Base-by-base conservation (phyloP, 2,329 filamentous ascomycete genomes). In the Apiospora saccharicola region DNA sequence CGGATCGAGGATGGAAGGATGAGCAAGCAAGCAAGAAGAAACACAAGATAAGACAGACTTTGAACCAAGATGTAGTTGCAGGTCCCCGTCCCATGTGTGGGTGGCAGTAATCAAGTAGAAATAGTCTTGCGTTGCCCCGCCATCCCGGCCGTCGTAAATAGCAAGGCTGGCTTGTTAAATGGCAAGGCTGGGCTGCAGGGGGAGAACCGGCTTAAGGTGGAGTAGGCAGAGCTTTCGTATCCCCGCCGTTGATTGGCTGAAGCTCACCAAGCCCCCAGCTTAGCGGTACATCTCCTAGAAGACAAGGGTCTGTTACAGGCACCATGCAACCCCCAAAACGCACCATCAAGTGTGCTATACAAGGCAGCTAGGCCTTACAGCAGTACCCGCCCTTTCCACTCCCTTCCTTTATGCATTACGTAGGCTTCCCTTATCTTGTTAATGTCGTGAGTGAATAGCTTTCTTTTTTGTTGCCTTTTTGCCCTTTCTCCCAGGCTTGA, bases 121-220 rank as follows among this genome's bases (percentile, higher is more conserved):
- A 78, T 78, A 77, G 47, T 71, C 68, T 30, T 47, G 71, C 53
- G 78, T 79, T 79, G 78, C 78, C 78, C 78, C 77, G 78, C 78
- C 78, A 79, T 76, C 75, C 75, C 46, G 37, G 72, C 75, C 75
- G 64, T 70, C 30, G 78, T 76, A 79, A 78, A 79, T 75, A 72
- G 72, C 72, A 75, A 77, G 77, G 76, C 75, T 77, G 78, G 77
- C 73, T n/a, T 30, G 16, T 37, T 37, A 37, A 61, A 61, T 61
- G 16, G 53, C 53, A 61, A 61, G 53, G 53, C 53, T 61, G 53
- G 53, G 46, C 22, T 22, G 46, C 46, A 10, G 30, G 30, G 37
- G 53, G 30, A 61, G 53, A 37, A 19, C 30, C 16, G 19, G 30
- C 30, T 19, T 8, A 19, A 34, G 30, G 53, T 37, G 30, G 53